Evolutionary conservation across 1,139 yeast species (phyloP), one percentile per base, ranked within the genome.

Genomic region (Suhomyces maxii): DNA sequence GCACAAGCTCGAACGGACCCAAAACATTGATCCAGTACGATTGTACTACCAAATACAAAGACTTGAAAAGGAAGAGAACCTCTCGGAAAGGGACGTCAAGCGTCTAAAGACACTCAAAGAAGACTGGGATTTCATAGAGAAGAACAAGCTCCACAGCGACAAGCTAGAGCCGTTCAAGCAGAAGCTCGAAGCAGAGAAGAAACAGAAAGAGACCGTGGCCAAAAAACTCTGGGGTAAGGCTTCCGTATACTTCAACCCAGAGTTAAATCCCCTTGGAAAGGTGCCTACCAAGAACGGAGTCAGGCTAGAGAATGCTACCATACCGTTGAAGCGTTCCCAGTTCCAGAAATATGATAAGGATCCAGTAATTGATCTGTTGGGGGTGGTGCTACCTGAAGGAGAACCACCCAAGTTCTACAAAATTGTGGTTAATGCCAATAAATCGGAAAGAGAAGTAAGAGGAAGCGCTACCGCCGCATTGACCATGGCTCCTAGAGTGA

Each of bases 191-290:
- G 42, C 49, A 13, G 53, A 56, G 26, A 47, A 47, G 13, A 48
- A 53, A 30, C 48, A 52, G 28, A 55, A 55, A 32, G 50, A 52
- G 26, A 57, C 57, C 33, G 63, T 58, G n/a, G 51, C 51, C 13
- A 56, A 54, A 3, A 69, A 65, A 46, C 62, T 71, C 23, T 69
- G 71, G 68, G 79, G 78, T 1, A 57, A 50, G 45, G 55, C 68
- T 37, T 73, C 78, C 3, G 61, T 73, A 1, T 75, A 68, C 50
- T 75, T 73, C 54, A 75, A 75, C 51, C 77, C 79, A 4, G 80
- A 75, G 50, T 56, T 75, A 36, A 75, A 75, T 45, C 79, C 80
- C 3, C 56, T 73, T 14, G 80, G 80, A 0, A 72, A 71, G 46
- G 73, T 72, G 0, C 80, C 80, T 0, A 36, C 28, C 12, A 26